Percentiles rank a stretch among this genome's conserved stretches.
phyloP scores from a whole-genome alignment of 2,329 filamentous ascomycete species.

The Macroventuria anomochaeta region DNA sequence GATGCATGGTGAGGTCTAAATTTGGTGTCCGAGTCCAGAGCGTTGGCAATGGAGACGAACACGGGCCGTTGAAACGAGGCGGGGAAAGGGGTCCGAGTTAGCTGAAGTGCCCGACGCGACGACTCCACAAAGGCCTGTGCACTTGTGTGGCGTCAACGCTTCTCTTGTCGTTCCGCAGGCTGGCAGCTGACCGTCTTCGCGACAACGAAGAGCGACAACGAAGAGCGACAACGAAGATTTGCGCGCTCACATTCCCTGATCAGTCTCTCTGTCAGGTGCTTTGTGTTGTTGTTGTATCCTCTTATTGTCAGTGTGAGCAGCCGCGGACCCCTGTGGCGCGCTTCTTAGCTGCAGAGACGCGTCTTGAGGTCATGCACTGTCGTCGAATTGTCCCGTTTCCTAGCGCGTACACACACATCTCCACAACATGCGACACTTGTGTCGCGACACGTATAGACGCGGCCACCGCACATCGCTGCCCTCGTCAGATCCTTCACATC shows the following conservation, averaged over 20 bases:
- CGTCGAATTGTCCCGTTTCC: slow-evolving; percentile 12
- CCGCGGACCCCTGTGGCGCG: slow-evolving; percentile 11
- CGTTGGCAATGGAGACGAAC: background rate
- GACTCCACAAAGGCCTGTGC: slow-evolving; percentile 4
- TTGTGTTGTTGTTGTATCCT: background rate
- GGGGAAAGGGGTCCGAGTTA: slow-evolving; percentile 4
- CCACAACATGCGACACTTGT: slow-evolving; percentile 13
- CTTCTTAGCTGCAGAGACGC: slow-evolving; percentile 16
- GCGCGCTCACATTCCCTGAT: background rate
- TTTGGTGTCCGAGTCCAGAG: background rate
- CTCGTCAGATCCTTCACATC: background rate
- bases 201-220: background rate
- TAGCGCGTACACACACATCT: slow-evolving; percentile 8
- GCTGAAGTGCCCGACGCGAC: slow-evolving; percentile 2
- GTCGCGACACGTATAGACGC: slow-evolving; percentile 17
- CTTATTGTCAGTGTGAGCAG: background rate
- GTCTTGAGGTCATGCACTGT: slow-evolving; percentile 10
- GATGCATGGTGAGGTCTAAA: background rate
- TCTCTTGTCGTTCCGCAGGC: slow-evolving; percentile 3
- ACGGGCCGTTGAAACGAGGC: background rate
- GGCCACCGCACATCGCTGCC: slow-evolving; percentile 7
- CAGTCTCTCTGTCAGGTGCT: too few species aligned
- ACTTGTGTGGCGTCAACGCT: slow-evolving; percentile 11
- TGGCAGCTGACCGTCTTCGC: slow-evolving; percentile 3
- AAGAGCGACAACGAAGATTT: too few species aligned